Percentiles rank a stretch among this genome's conserved stretches.
Evolutionary conservation across 306 rosid species (phyloP).

Genomic region (Begonia fuchsioides): DNA sequence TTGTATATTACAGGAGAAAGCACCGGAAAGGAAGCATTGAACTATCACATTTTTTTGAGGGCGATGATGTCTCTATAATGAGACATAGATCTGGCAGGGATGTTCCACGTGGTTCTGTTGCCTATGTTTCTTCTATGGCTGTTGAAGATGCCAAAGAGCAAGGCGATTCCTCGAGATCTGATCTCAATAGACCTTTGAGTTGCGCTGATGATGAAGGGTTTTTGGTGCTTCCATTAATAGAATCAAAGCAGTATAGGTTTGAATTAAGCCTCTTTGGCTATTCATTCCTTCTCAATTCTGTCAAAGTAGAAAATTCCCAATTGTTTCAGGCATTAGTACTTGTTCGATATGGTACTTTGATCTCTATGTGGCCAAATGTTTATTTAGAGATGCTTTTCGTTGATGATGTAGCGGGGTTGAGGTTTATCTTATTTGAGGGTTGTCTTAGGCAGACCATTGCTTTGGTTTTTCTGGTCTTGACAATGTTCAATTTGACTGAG

Average conservation of each 20-base stretch:
- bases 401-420: slow-evolving; percentile 73
- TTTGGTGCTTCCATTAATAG: slow-evolving; percentile 23
- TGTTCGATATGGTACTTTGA: slow-evolving; percentile 41
- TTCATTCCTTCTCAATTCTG: slow-evolving; percentile 19
- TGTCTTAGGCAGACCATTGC: slow-evolving; percentile 57
- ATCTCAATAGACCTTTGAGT: slow-evolving; percentile 31
- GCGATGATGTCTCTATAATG: slow-evolving; percentile 10
- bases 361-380: slow-evolving; percentile 61
- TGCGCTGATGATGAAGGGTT: slow-evolving; percentile 39
- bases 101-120: slow-evolving; percentile 19
- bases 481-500: slow-evolving; percentile 35
- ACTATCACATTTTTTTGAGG: slow-evolving; percentile 19
- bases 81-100: no score
- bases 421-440: slow-evolving; percentile 70
- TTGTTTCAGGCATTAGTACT: slow-evolving; percentile 30
- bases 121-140: slow-evolving; percentile 12
- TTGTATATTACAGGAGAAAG: slow-evolving; percentile 74
- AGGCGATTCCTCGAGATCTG: slow-evolving; percentile 14
- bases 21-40: slow-evolving; percentile 31
- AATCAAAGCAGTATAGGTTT: slow-evolving; percentile 31
- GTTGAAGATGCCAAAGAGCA: slow-evolving; percentile 18
- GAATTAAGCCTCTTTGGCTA: slow-evolving; percentile 26
- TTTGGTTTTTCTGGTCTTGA: slow-evolving; percentile 43
- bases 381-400: slow-evolving; percentile 81
- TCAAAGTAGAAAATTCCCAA: slow-evolving; percentile 31